A percentile compares a stretch with the other conserved stretches of the same genome.
Evolutionary conservation across 1,284 basidiomycete genomes (phyloP).

Genomic region (Athelia psychrophila): DNA sequence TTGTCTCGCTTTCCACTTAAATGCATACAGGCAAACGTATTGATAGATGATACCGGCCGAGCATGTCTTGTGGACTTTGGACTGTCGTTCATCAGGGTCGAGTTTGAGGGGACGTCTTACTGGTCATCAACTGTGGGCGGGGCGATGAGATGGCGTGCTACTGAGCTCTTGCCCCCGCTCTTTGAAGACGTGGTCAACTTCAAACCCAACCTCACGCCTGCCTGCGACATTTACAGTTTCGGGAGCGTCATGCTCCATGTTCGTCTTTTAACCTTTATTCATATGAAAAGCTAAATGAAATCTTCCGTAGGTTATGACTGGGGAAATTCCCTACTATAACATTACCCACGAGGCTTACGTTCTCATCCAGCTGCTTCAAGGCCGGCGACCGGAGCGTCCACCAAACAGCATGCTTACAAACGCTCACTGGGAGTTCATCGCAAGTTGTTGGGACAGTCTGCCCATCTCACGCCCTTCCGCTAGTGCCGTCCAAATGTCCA

Average conservation of each 20-base stretch:
- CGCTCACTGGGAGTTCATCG: background rate
- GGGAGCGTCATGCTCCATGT: background rate
- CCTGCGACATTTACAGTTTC: background rate
- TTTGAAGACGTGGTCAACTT: background rate
- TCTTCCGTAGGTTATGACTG: background rate
- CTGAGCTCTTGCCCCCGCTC: background rate
- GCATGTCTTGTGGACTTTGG: background rate
- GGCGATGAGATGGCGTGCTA: background rate
- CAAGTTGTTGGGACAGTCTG: background rate
- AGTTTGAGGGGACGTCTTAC: conserved; percentile 1
- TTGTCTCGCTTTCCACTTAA: too few species aligned
- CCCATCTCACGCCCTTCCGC: too few species aligned
- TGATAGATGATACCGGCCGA: background rate
- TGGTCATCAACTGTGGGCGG: background rate
- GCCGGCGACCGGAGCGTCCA: background rate
- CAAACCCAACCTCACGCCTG: background rate
- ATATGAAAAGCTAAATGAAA: background rate
- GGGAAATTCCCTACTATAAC: background rate
- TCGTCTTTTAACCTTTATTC: background rate
- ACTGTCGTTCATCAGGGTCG: background rate
- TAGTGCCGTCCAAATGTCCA: too few species aligned
- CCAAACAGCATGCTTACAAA: background rate
- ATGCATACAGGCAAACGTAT: background rate
- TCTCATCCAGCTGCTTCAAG: background rate
- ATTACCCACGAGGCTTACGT: background rate